A percentile compares a stretch with the other conserved stretches of the same genome.
Conservation (phyloP, 2,329 filamentous ascomycete genomes). For the Penicillium sp. region DNA sequence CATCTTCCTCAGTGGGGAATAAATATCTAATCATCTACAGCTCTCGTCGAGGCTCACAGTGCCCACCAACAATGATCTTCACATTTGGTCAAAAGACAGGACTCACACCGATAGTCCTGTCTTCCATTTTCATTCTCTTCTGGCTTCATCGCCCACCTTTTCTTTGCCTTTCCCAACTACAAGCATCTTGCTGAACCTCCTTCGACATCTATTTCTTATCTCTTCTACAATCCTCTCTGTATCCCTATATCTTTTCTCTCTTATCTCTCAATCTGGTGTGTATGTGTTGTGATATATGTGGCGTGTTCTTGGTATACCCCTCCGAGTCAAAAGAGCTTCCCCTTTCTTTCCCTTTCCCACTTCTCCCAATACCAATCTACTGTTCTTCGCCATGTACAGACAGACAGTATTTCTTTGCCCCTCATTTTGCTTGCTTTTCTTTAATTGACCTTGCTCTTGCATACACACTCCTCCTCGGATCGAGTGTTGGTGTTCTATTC, state of each 20-base stretch:
- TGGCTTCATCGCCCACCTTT: background rate
- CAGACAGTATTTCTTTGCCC: background rate
- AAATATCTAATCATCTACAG: constrained; percentile 25
- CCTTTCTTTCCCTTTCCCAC: constrained; percentile 7
- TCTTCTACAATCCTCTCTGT: constrained; percentile 8
- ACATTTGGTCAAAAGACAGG: constrained; percentile 1
- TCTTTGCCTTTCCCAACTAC: background rate
- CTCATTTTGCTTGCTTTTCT: background rate
- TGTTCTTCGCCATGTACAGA: constrained; percentile 13
- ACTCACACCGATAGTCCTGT: background rate
- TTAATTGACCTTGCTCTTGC: background rate
- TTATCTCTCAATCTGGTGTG: constrained; percentile 7
- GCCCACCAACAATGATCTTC: constrained; percentile 28
- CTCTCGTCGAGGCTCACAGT: constrained; percentile 43
- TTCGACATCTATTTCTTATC: constrained; percentile 9
- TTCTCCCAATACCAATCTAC: constrained; percentile 4
- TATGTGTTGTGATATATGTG: constrained; percentile 25
- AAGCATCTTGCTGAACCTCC: constrained; percentile 9
- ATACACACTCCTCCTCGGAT: constrained; percentile 2
- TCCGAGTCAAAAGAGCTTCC: constrained; percentile 21
- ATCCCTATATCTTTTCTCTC: constrained; percentile 8
- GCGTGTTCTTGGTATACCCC: constrained; percentile 30
- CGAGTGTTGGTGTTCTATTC: constrained; percentile 5
- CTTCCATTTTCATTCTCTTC: constrained; percentile 3
- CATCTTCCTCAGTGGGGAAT: background rate